Percentiles rank a stretch among this genome's conserved stretches.
Evolutionary conservation across 306 rosid species (phyloP).

Genomic region (Lathyrus sativus): DNA sequence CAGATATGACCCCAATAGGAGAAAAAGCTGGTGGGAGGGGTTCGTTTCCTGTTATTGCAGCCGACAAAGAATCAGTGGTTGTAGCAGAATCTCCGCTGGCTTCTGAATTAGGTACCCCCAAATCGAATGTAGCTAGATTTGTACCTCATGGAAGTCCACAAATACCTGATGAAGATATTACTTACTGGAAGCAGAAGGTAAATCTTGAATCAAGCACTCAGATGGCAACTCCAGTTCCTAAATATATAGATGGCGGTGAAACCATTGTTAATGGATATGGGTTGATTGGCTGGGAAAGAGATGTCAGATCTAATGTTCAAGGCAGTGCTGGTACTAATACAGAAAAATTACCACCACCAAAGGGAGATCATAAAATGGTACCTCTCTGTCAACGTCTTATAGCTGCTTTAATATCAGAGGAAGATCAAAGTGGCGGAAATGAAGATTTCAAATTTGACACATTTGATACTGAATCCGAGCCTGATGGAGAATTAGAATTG

Average conservation of each 20-base stretch:
- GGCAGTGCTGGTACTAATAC: too few species aligned
- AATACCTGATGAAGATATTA: slow-evolving; percentile 66
- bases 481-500: slow-evolving; percentile 65
- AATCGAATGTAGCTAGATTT: slow-evolving; percentile 49
- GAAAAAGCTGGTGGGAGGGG: slow-evolving; percentile 41
- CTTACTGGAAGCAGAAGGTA: slow-evolving; percentile 75
- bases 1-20: slow-evolving; percentile 44
- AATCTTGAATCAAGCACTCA: too few species aligned
- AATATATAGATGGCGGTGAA: too few species aligned
- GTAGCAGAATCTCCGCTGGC: slow-evolving; percentile 52
- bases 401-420: too few species aligned
- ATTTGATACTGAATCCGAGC: slow-evolving; percentile 60
- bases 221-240: too few species aligned
- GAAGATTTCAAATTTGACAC: slow-evolving; percentile 62
- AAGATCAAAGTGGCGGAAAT: too few species aligned
- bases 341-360: too few species aligned
- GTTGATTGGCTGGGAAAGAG: too few species aligned
- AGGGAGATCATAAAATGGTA: too few species aligned
- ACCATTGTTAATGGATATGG: too few species aligned
- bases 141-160: slow-evolving; percentile 49
- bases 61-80: slow-evolving; percentile 55
- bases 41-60: slow-evolving; percentile 42
- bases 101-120: slow-evolving; percentile 46
- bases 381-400: too few species aligned
- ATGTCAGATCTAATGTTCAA: too few species aligned